Evolutionary conservation across 1,284 basidiomycete species (phyloP).

Genomic region (Volvariella volvacea): DNA sequence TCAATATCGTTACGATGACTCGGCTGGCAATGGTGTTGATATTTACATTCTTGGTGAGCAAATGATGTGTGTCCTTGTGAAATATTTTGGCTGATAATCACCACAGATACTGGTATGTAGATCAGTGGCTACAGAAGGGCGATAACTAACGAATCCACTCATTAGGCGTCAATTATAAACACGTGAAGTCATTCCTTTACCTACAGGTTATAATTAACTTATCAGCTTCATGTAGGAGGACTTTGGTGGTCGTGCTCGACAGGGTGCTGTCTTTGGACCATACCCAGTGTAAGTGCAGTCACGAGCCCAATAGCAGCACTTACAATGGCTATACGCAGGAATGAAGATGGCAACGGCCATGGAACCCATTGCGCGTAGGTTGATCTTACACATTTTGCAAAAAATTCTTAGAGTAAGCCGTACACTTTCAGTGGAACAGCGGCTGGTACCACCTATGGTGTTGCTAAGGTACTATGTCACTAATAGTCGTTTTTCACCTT

Average conservation of each 20-base stretch:
- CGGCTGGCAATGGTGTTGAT: conserved; percentile 28
- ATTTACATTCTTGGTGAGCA: conserved; percentile 26
- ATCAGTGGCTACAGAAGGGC: too few relatives aligned
- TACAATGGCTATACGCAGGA: neutral
- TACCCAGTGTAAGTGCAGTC: too few relatives aligned
- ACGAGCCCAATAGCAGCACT: neutral
- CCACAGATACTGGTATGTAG: conserved; percentile 18
- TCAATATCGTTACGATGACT: conserved; percentile 23
- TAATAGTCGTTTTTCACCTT: too few relatives aligned
- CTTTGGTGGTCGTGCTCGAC: neutral
- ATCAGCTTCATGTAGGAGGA: neutral
- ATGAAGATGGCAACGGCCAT: neutral
- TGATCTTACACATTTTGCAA: neutral
- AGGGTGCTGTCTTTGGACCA: neutral
- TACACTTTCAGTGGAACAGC: neutral
- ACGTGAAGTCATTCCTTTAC: too few relatives aligned
- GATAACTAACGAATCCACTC: too few relatives aligned
- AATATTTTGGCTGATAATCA: neutral
- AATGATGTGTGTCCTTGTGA: too few relatives aligned
- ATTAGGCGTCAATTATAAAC: too few relatives aligned
- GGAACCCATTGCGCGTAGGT: conserved; percentile 2
- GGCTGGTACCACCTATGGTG: neutral
- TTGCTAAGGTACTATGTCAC: conserved; percentile 19
- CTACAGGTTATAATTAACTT: too few relatives aligned
- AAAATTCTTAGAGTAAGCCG: neutral